Evolutionary conservation across 2,329 filamentous ascomycete species (phyloP).

Genomic region (Nakataea oryzae): DNA sequence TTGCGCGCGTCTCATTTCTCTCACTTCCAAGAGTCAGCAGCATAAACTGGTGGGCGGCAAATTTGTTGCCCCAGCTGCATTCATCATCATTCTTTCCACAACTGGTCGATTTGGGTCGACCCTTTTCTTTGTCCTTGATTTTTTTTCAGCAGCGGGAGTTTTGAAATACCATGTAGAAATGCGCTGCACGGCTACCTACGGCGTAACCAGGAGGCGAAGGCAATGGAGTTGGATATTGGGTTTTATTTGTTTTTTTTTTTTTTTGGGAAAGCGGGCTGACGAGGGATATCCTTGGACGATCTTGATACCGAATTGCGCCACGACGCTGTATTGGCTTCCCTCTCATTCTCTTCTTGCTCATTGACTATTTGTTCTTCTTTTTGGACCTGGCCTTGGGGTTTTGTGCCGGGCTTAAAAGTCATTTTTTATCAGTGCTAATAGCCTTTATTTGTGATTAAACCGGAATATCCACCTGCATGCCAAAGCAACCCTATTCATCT

Average conservation of each 20-base stretch:
- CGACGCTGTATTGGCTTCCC: background rate
- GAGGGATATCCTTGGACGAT: background rate
- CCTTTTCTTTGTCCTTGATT: background rate
- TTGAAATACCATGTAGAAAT: background rate
- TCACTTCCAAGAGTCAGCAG: too few species aligned
- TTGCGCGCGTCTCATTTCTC: too few species aligned
- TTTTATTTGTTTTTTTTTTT: too few species aligned
- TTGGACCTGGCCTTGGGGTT: background rate
- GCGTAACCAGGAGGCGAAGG: background rate
- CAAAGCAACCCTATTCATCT: background rate
- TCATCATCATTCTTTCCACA: background rate
- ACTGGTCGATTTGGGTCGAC: background rate
- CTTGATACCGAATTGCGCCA: background rate
- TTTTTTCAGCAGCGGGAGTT: background rate
- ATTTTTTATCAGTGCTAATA: too few species aligned
- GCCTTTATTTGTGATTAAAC: background rate
- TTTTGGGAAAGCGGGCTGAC: too few species aligned
- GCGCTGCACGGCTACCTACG: background rate
- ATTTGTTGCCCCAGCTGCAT: background rate
- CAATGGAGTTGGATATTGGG: background rate
- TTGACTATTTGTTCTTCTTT: too few species aligned
- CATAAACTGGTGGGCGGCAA: too few species aligned
- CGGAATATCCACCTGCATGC: background rate
- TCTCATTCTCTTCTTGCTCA: background rate
- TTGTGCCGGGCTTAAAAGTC: background rate